Percentiles rank a stretch among this genome's conserved stretches.
Evolutionary conservation across 257 asterid species (phyloP).

Genomic region (Mitragyna speciosa): DNA sequence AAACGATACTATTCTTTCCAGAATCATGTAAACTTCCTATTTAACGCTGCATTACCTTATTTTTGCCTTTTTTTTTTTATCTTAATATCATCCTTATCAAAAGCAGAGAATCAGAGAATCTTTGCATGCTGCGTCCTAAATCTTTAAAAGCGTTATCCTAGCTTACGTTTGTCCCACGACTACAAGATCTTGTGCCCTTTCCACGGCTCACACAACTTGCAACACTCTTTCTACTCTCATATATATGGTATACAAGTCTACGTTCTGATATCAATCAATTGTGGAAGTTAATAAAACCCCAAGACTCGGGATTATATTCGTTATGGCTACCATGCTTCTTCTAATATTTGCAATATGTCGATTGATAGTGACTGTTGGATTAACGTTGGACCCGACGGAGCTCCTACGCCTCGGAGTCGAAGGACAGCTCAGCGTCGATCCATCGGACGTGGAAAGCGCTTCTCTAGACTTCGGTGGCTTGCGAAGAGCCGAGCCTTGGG

Average conservation of each 20-base stretch:
- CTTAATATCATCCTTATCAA: constrained; percentile 14
- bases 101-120: constrained; percentile 33
- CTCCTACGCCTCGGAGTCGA: constrained; percentile 38
- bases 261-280: neutral
- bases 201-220: no score
- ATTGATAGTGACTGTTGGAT: constrained; percentile 59
- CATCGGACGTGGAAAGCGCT: constrained; percentile 43
- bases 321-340: constrained; percentile 48
- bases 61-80: neutral
- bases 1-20: constrained; percentile 7
- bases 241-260: neutral
- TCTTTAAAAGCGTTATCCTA: constrained; percentile 54
- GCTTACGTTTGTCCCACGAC: constrained; percentile 46
- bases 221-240: neutral
- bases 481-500: constrained; percentile 48
- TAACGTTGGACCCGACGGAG: constrained; percentile 52
- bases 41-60: neutral
- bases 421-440: constrained; percentile 51
- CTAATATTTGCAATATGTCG: constrained; percentile 59
- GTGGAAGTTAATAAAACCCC: neutral
- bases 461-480: constrained; percentile 62
- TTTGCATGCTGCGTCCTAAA: constrained; percentile 49
- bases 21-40: constrained; percentile 3
- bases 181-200: neutral
- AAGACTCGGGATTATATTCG: neutral